Base-by-base conservation (phyloP, 2,329 filamentous ascomycete genomes). In the Trichoderma brevicompactum region DNA sequence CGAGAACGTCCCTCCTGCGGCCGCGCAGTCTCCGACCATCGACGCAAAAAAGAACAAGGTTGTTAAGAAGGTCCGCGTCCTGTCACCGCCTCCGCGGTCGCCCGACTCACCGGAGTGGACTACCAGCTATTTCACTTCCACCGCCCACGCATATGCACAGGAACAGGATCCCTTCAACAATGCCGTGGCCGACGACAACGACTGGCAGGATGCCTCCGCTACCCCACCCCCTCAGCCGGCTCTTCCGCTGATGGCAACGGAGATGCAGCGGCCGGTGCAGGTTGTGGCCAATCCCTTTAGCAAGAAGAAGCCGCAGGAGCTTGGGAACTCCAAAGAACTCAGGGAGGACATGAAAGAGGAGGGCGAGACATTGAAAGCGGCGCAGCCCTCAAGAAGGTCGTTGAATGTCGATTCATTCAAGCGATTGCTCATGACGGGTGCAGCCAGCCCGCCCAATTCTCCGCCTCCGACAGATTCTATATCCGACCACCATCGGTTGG, bases 321-420 rank as follows among this genome's bases (percentile, higher is more conserved):
- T 60, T 38, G 75, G 74, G 32, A n/a, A 62, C 19, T 70, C 73
- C 4, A 69, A 70, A 23, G 74, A 74, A 17, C 72, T 78, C 23
- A 70, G 73, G 59, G 66, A 70, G 46, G 73, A 77, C 68, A 68
- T 70, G 38, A 70, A 68, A 71, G 75, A 70, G 63, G 76, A 69
- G 71, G 77, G 67, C 12, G 73, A 67, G 65, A 73, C 68, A 9
- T 72, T 77, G 55, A 77, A 74, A 67, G 75, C 73, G 40, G 72
- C 72, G 36, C 73, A 75, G 48, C 69, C 73, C 2, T 70, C 54
- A 17, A 82, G 79, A 69, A 78, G 75, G 17, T 82, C 86, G 0
- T 77, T 94, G 68, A 90, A 95, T 73, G 92, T 94, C 1, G 87
- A 92, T 73, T 88, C 91, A 7, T 95, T 95, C 78, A 89, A 88